These are phyloP conservation scores for Bipolaris victoriae DNA, from an alignment of 2,329 filamentous ascomycete species.

Conservation along the genomic window DNA sequence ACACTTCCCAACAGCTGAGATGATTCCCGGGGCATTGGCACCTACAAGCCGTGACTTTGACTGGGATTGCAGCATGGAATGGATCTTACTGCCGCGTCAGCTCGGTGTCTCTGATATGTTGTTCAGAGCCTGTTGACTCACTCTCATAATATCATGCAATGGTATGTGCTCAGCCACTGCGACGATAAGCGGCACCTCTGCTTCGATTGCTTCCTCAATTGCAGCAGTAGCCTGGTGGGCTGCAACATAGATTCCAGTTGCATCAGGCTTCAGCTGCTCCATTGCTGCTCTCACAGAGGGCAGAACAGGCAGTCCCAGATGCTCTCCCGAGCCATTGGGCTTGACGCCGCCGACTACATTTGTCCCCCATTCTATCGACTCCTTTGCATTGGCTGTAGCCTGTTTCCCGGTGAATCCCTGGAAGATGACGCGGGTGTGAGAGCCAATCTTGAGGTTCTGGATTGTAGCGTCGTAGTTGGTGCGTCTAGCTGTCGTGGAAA, in stretches of 20 bases:
- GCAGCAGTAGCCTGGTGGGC: conserved; percentile 74
- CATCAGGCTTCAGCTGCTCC: conserved; percentile 73
- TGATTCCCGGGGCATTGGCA: conserved; percentile 82
- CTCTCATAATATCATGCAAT: conserved; percentile 76
- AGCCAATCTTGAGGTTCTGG: conserved; percentile 69
- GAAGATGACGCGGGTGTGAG: conserved; percentile 70
- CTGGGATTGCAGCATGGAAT: conserved; percentile 74
- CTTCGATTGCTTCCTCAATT: conserved; percentile 80
- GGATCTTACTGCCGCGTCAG: conserved; percentile 60
- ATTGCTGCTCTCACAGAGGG: conserved; percentile 72
- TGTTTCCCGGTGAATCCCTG: conserved; percentile 73
- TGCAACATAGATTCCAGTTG: conserved; percentile 79
- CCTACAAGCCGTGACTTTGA: conserved; percentile 75
- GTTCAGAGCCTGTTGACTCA: conserved; percentile 44
- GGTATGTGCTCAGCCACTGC: conserved; percentile 83
- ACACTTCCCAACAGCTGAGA: conserved; percentile 73
- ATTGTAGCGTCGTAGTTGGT: conserved; percentile 67
- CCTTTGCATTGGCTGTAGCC: conserved; percentile 76
- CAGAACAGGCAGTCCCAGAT: conserved; percentile 74
- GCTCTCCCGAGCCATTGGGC: conserved; percentile 71
- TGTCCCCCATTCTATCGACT: conserved; percentile 78
- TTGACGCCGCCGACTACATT: conserved; percentile 81
- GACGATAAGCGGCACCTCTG: conserved; percentile 77
- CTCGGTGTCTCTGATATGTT: neutral
- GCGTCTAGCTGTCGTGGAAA: conserved; percentile 38